Conservation (phyloP, 169 alveolate species). For the Perkinsus olseni region DNA sequence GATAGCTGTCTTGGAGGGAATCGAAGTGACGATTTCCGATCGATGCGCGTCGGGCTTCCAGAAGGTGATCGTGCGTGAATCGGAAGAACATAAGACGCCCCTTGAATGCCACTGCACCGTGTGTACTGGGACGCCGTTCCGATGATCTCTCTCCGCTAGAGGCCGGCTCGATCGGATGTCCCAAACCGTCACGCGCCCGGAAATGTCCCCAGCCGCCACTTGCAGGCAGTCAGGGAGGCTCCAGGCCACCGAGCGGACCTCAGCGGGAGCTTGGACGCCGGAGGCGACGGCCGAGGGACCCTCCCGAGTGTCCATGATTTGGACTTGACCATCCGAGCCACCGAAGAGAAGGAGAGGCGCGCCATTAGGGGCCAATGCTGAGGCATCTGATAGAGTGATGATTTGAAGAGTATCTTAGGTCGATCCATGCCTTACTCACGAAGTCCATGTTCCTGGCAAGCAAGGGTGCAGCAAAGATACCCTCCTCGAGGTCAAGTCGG, state of each 20-base stretch:
- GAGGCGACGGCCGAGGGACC: background rate
- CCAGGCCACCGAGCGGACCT: background rate
- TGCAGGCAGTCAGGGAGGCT: background rate
- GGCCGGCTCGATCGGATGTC: constrained; percentile 33
- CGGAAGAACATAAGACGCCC: constrained; percentile 16
- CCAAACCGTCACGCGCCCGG: constrained; percentile 23
- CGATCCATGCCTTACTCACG: background rate
- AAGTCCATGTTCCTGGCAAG: constrained; percentile 20
- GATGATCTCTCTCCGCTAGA: constrained; percentile 21
- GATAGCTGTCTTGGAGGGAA: background rate
- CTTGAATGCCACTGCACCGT: constrained; percentile 34
- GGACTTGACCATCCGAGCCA: constrained; percentile 23
- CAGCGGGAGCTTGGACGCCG: background rate
- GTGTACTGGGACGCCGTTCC: constrained; percentile 27
- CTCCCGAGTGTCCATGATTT: background rate
- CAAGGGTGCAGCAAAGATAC: constrained; percentile 65
- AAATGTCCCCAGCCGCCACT: background rate
- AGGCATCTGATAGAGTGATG: background rate
- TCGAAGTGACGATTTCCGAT: background rate
- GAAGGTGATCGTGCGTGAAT: background rate
- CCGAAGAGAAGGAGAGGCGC: constrained; percentile 22
- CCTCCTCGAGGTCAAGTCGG: constrained; percentile 73
- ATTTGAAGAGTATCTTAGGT: no score
- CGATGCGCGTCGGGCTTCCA: background rate
- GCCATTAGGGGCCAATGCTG: background rate